Percentiles rank a stretch among this genome's conserved stretches.
phyloP scores from a whole-genome alignment of 768 basidiomycete species.

The Rhodotorula paludigena region DNA sequence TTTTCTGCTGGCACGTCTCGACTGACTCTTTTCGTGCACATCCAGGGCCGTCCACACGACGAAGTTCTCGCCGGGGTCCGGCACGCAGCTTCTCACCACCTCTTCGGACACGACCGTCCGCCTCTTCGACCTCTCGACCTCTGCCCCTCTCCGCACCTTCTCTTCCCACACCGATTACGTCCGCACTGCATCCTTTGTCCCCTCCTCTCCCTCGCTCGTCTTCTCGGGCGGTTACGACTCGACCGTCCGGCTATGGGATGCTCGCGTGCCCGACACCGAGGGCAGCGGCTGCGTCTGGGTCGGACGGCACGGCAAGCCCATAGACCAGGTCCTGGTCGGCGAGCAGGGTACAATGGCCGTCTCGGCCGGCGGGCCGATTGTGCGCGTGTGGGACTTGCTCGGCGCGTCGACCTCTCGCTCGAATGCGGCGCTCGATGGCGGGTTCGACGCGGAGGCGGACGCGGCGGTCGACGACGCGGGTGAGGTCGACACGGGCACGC shows the following conservation, averaged over 20 bases:
- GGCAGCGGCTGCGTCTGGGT: constrained; percentile 79
- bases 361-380: constrained; percentile 83
- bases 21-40: neutral
- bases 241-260: constrained; percentile 80
- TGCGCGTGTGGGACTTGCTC: constrained; percentile 91
- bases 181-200: constrained; percentile 80
- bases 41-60: constrained; percentile 82
- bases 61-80: constrained; percentile 71
- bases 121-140: constrained; percentile 76
- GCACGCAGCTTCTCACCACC: constrained; percentile 82
- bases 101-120: constrained; percentile 93
- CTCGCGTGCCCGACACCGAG: constrained; percentile 54
- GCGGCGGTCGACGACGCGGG: constrained; percentile 6
- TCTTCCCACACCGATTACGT: constrained; percentile 89
- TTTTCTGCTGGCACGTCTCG: neutral
- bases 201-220: constrained; percentile 73
- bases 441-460: neutral
- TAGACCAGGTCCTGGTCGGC: constrained; percentile 89
- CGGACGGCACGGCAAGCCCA: constrained; percentile 60
- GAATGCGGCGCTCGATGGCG: neutral
- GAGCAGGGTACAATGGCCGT: constrained; percentile 75
- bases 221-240: constrained; percentile 94
- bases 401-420: constrained; percentile 56
- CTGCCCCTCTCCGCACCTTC: constrained; percentile 80
- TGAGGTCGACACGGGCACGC: constrained; percentile 45